phyloP scores from a whole-genome alignment of 176 grass and related monocot genomes.

The Oryza brachyantha region DNA sequence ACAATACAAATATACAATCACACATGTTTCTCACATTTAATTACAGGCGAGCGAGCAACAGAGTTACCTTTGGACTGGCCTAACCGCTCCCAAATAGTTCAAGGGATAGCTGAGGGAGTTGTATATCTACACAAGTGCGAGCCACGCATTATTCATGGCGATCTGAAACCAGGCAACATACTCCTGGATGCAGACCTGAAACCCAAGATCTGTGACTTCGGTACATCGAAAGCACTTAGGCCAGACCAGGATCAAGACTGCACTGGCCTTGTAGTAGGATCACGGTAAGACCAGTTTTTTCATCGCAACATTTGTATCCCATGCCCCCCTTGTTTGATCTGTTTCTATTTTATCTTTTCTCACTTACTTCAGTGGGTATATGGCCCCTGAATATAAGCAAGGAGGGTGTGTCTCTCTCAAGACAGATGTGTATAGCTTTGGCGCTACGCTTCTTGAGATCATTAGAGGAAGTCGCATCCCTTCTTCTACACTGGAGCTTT shows the following conservation, averaged over 20 bases:
- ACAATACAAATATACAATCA: not conserved
- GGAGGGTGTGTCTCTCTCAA: not conserved
- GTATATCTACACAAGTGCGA: constrained; percentile 24
- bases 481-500: not conserved
- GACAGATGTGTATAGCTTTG: not conserved
- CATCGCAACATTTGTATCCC: not conserved
- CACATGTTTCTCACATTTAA: not conserved
- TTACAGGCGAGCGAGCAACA: not conserved
- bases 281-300: not conserved
- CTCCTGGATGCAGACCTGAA: constrained; percentile 13
- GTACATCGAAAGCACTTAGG: not conserved
- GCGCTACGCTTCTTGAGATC: not conserved
- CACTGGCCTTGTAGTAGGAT: not conserved
- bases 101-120: not conserved
- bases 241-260: not conserved
- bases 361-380: not conserved
- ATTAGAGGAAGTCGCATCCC: not conserved
- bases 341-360: not conserved
- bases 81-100: not conserved
- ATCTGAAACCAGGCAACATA: constrained; percentile 21
- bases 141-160: constrained; percentile 6
- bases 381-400: not conserved
- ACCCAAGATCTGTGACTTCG: not conserved
- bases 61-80: not conserved
- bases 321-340: not conserved